These are phyloP conservation scores for Glarea lozoyensis DNA, from an alignment of 495 filamentous ascomycete species.

Conservation along the genomic window DNA sequence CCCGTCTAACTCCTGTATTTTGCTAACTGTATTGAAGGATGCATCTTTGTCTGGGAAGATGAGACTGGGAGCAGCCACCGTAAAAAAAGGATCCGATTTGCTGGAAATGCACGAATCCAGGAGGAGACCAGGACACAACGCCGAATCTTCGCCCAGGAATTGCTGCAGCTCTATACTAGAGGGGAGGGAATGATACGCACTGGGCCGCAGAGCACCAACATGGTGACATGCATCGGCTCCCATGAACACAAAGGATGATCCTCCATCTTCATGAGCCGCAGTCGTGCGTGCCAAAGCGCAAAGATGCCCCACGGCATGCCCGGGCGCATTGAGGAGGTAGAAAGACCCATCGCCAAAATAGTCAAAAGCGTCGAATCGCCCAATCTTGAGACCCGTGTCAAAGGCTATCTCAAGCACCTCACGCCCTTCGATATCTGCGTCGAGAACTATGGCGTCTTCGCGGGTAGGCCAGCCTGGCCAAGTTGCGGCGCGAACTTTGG, in stretches of 20 bases:
- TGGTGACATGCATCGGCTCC: conserved; percentile 22
- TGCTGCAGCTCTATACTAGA: too few species aligned
- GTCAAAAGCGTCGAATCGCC: conserved; percentile 44
- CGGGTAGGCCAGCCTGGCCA: conserved; percentile 44
- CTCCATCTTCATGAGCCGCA: not conserved
- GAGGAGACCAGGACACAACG: too few species aligned
- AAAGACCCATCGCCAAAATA: conserved; percentile 54
- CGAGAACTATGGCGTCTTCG: conserved; percentile 28
- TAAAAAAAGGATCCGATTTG: too few species aligned
- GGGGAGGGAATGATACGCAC: not conserved
- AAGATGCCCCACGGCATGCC: conserved; percentile 49
- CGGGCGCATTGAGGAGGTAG: conserved; percentile 47
- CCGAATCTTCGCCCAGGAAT: too few species aligned
- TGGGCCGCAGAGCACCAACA: not conserved
- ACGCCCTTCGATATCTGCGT: conserved; percentile 28
- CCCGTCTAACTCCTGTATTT: too few species aligned
- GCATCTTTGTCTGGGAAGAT: too few species aligned
- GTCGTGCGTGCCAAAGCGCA: conserved; percentile 46
- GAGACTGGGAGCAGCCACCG: too few species aligned
- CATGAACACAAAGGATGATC: conserved; percentile 20
- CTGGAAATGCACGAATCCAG: too few species aligned
- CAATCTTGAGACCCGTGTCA: conserved; percentile 24
- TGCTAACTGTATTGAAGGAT: too few species aligned
- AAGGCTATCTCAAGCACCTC: conserved; percentile 35
- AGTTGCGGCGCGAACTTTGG: conserved; percentile 38